Percentiles rank a stretch among this genome's conserved stretches.
phyloP scores from a whole-genome alignment of 352 stramenopile species.

The Pythium rishiriense region DNA sequence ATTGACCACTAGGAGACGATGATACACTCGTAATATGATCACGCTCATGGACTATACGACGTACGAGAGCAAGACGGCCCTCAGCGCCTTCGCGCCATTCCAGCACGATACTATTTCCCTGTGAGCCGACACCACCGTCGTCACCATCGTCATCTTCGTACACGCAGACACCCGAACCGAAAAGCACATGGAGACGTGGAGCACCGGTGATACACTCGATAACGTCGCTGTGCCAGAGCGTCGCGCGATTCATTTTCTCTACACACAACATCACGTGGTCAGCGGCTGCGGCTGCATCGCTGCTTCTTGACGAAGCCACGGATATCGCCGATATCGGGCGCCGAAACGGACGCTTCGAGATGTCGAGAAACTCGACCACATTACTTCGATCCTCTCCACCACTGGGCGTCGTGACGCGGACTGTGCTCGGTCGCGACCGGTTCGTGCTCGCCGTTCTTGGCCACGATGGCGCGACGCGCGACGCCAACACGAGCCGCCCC shows the following conservation, averaged over 20 bases:
- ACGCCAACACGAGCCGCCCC: constrained; percentile 49
- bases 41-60: constrained; percentile 22
- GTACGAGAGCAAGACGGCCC: constrained; percentile 20
- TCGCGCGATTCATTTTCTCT: constrained; percentile 35
- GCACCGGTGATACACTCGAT: constrained; percentile 40
- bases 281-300: background rate
- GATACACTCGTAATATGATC: constrained; percentile 39
- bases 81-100: constrained; percentile 34
- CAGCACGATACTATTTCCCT: constrained; percentile 29
- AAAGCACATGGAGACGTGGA: constrained; percentile 33
- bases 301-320: background rate
- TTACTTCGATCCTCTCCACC: constrained; percentile 32
- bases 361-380: constrained; percentile 49
- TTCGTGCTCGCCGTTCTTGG: background rate
- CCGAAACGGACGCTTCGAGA: constrained; percentile 45
- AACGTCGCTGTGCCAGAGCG: constrained; percentile 39
- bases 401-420: constrained; percentile 13
- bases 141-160: constrained; percentile 17
- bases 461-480: constrained; percentile 3
- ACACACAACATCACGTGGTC: constrained; percentile 49
- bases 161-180: constrained; percentile 29
- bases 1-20: constrained; percentile 40
- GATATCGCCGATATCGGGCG: background rate
- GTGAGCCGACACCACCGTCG: background rate
- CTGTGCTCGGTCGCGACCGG: background rate